These are phyloP conservation scores for Geosmithia putterillii DNA, from an alignment of 2,329 filamentous ascomycete species.

Conservation along the genomic window DNA sequence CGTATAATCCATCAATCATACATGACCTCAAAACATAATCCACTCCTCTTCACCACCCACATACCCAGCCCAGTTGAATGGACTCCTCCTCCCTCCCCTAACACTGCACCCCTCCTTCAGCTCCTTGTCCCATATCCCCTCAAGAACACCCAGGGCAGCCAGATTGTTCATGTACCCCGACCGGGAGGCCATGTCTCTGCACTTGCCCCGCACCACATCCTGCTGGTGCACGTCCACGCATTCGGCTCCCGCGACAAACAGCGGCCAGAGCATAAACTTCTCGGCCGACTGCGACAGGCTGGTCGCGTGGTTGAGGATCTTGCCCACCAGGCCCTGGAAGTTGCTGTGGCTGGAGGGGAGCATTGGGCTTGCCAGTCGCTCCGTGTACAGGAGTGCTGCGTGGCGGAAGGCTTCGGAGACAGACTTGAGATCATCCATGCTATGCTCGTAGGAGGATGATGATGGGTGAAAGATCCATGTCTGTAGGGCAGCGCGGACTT, in stretches of 20 bases:
- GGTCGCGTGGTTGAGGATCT: conserved; percentile 73
- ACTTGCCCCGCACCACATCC: conserved; percentile 65
- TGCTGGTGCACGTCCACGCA: conserved; percentile 74
- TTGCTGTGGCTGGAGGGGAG: conserved; percentile 61
- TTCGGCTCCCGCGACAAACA: conserved; percentile 84
- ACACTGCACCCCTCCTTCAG: conserved; percentile 22
- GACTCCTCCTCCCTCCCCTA: conserved; percentile 27
- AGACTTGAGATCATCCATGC: conserved; percentile 58
- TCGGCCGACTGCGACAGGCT: conserved; percentile 61
- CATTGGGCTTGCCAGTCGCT: conserved; percentile 69
- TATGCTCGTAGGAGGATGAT: conserved; percentile 18
- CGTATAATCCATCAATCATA: no score
- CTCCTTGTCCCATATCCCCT: conserved; percentile 65
- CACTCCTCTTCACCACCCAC: conserved; percentile 50
- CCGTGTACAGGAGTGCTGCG: conserved; percentile 77
- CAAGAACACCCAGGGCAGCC: conserved; percentile 71
- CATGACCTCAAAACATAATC: conserved; percentile 45
- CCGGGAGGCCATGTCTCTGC: conserved; percentile 74
- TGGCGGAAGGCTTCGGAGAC: conserved; percentile 87
- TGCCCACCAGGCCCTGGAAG: conserved; percentile 73
- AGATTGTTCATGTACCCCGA: conserved; percentile 93
- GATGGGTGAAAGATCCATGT: conserved; percentile 74
- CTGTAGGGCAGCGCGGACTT: conserved; percentile 63
- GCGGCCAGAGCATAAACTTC: conserved; percentile 86
- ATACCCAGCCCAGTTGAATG: conserved; percentile 46